A percentile compares a stretch with the other conserved stretches of the same genome.
Conservation (phyloP, 306 rosid genomes). For the Malus sylvestris region DNA sequence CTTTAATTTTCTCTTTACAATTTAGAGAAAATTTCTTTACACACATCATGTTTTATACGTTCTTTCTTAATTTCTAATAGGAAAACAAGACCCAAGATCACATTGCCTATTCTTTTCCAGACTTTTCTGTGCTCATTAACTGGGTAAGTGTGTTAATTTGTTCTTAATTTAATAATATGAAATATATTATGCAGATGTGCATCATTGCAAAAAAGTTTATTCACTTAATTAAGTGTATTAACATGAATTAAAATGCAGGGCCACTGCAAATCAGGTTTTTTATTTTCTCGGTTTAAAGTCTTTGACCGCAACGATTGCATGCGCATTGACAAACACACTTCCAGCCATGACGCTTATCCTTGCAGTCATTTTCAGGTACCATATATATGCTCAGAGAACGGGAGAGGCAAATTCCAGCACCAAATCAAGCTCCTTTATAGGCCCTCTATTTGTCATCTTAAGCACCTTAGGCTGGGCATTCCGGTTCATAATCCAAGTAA, state of each 20-base stretch:
- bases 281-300: slow-evolving; percentile 59
- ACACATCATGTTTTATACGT: not conserved
- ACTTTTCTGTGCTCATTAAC: slow-evolving; percentile 59
- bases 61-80: slow-evolving; percentile 7
- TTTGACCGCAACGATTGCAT: slow-evolving; percentile 53
- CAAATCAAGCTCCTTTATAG: slow-evolving; percentile 20
- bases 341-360: slow-evolving; percentile 88
- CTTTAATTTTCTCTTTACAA: no score
- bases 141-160: slow-evolving; percentile 39
- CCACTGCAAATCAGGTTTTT: slow-evolving; percentile 60
- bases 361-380: slow-evolving; percentile 61
- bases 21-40: not conserved
- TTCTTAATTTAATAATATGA: not conserved
- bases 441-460: slow-evolving; percentile 32
- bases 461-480: slow-evolving; percentile 54
- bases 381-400: slow-evolving; percentile 25
- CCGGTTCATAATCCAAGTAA: slow-evolving; percentile 69
- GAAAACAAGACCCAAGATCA: slow-evolving; percentile 55
- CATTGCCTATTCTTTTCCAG: slow-evolving; percentile 47
- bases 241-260: slow-evolving; percentile 39
- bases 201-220: not conserved
- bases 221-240: not conserved
- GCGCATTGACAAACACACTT: slow-evolving; percentile 63
- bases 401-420: slow-evolving; percentile 11
- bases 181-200: no score